A percentile compares a stretch with the other conserved stretches of the same genome.
Conservation (phyloP, 192 early-diverging fungal genomes). For the Linnemannia schmuckeri region DNA sequence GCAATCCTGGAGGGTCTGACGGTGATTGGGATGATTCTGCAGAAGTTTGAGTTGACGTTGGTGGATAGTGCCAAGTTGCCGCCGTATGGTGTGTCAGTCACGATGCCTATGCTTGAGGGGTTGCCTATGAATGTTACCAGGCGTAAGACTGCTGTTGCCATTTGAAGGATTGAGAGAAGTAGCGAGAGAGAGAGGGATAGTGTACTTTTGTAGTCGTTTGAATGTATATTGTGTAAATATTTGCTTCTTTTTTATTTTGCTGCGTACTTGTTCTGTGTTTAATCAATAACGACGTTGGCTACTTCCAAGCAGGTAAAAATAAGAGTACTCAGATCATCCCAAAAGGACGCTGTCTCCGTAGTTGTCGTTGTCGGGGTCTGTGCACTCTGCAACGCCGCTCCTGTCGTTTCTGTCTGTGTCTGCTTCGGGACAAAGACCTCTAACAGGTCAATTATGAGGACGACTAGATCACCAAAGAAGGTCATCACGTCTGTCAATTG, state of each 20-base stretch:
- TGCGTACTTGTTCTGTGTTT: background rate
- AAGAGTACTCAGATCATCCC: background rate
- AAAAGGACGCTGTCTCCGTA: background rate
- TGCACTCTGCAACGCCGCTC: background rate
- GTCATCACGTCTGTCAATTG: background rate
- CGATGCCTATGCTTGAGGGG: constrained; percentile 56
- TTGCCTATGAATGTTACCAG: constrained; percentile 28
- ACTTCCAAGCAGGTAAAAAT: background rate
- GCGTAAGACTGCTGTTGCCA: background rate
- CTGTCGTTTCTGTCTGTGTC: background rate
- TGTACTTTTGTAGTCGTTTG: background rate
- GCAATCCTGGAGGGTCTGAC: constrained; percentile 54
- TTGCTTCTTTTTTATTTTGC: background rate
- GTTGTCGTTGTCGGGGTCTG: background rate
- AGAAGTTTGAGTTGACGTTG: constrained; percentile 38
- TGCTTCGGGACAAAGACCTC: background rate
- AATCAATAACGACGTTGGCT: background rate
- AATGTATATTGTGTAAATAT: background rate
- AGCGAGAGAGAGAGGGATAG: background rate
- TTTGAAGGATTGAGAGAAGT: background rate
- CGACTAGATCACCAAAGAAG: background rate
- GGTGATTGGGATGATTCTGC: constrained; percentile 29
- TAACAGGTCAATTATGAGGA: background rate
- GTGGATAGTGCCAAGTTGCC: constrained; percentile 34
- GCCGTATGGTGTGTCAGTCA: constrained; percentile 25